Evolutionary conservation across 2,329 filamentous ascomycete genomes (phyloP).

Genomic region (Cercospora citrullina): DNA sequence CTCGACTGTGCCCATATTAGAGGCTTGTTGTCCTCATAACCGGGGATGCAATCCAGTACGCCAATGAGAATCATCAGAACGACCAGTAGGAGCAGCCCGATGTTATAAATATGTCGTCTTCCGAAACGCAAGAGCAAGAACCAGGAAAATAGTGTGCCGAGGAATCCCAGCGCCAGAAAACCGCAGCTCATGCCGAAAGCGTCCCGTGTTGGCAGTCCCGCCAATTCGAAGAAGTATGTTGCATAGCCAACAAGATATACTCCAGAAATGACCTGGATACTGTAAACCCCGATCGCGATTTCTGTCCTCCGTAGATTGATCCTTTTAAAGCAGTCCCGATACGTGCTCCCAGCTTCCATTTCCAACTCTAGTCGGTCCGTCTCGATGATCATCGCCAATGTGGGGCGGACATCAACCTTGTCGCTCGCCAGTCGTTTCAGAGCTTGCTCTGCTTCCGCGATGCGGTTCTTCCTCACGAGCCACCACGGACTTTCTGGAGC

Average conservation of each 20-base stretch:
- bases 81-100: conserved; percentile 40
- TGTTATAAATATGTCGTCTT: conserved; percentile 44
- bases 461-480: conserved; percentile 40
- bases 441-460: conserved; percentile 40
- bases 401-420: conserved; percentile 43
- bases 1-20: conserved; percentile 46
- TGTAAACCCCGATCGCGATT: conserved; percentile 48
- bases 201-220: conserved; percentile 42
- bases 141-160: conserved; percentile 48
- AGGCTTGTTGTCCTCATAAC: conserved; percentile 30
- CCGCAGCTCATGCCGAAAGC: conserved; percentile 47
- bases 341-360: conserved; percentile 42
- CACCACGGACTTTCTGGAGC: conserved; percentile 44
- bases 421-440: conserved; percentile 41
- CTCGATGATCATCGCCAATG: conserved; percentile 44
- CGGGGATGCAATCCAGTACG: conserved; percentile 43
- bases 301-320: conserved; percentile 47
- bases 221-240: conserved; percentile 52
- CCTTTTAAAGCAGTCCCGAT: conserved; percentile 45
- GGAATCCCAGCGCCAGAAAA: conserved; percentile 45
- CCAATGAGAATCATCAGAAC: conserved; percentile 43
- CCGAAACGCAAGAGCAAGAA: conserved; percentile 42
- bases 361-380: conserved; percentile 42
- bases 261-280: conserved; percentile 47
- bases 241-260: conserved; percentile 47